Evolutionary conservation across 2,329 filamentous ascomycete genomes (phyloP), one percentile per base, ranked within the genome.

Genomic region (Botrytis cinerea): DNA sequence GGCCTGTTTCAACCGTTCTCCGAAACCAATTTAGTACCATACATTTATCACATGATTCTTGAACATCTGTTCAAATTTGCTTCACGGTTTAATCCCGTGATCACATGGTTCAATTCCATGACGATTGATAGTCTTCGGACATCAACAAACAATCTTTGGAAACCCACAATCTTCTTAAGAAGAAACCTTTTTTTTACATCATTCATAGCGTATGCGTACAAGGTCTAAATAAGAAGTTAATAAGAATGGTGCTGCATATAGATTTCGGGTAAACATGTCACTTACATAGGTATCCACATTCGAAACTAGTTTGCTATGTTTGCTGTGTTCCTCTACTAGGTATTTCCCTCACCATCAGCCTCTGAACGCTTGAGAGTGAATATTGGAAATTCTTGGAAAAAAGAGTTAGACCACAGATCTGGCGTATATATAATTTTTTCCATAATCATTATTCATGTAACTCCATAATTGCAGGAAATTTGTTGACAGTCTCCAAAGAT

Each of bases 71-170:
- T 43, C 60, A 25, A 62, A 43, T 43, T 43, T 4, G 0, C 2
- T 43, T 43, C 38, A 18, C 25, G 60, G 60, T 62, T 62, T n/a
- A 62, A 62, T 1, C 0, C 38, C 60, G 25, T 22, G 18, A 59
- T 57, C n/a, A 8, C n/a, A 57, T 57, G 54, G n/a, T 32, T 57
- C n/a, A 18, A 57, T 9, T 4, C 54, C n/a, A 32, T 57, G 54
- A 59, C 14, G 0, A 32, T 20, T 62, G 60, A 62, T 62, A 14
- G 38, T 63, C 25, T 63, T 63, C 25, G 16, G 25, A 63, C 25
- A 62, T 35, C 16, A 35, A 28, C 12, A 62, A 62, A 62, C 38
- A 62, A 43, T 62, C 60, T 62, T 62, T 62, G 60, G 60, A 62
- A 62, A 18, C 25, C 14, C 25, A 2, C n/a, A 1, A n/a, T 45